Base-by-base conservation (phyloP, 805 yeast genomes). In the Candida fluviatilis region DNA sequence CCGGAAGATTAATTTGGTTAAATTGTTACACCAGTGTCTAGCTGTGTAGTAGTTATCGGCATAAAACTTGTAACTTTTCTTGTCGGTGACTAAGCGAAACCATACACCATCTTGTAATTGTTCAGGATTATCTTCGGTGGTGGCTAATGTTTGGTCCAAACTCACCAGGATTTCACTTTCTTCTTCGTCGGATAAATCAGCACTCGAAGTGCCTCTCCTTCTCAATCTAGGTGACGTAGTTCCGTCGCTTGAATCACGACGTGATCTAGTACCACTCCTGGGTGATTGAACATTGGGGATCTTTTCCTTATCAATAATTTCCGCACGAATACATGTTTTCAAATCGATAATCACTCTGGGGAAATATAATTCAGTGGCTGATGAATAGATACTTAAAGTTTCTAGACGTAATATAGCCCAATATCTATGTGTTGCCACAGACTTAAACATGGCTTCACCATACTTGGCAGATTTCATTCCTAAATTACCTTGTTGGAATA, bases 381-480 rank as follows among this genome's bases (percentile, higher is more conserved):
- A 76, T 6, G 75, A 63, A 57, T 83, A 89, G 27, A 86, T 69
- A 2, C 86, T 73, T 13, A 91, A 68, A 0, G 88, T 74, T 33
- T 80, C 80, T 27, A 79, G 79, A 46, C 84, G 69, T 42, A 91
- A 63, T 0, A 88, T 76, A 5, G 88, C 88, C 96, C 97, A 91
- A 54, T 73, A 82, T 34, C 95, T 69, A 39, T 64, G 66, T 1
- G 71, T 66, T 14, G 60, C 40, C 2, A 61, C 60, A 1, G 66
- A 48, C 1, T 57, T 47, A 36, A 66, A 60, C 14, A 58, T 46
- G 1, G 67, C 41, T 37, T 66, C 72, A 1, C 70, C 71, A 40
- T 58, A 65, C 27, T 62, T 62, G 4, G 62, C 64, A 4, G 64
- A 50, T 38, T 64, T 65, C 50, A 58, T 53, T 8, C 72, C 69